Evolutionary conservation across 768 basidiomycete genomes (phyloP).

Genomic region (Trametes meyenii): DNA sequence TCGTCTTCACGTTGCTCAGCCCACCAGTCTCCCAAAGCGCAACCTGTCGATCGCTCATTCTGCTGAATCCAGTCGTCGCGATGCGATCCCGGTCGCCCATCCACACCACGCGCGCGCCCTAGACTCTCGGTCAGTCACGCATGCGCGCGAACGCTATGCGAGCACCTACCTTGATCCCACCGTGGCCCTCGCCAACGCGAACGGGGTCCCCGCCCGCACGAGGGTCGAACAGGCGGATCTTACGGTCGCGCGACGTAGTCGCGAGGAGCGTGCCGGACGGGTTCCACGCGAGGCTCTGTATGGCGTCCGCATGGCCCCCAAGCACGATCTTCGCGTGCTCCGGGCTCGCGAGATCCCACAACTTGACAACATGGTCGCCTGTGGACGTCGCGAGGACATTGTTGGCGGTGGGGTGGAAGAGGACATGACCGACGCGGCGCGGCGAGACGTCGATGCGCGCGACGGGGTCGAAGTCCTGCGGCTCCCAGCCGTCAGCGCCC

Average conservation of each 20-base stretch:
- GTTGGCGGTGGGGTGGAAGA: conserved; percentile 90
- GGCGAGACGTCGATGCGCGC: conserved; percentile 75
- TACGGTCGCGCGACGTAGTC: conserved; percentile 92
- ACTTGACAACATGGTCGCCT: conserved; percentile 84
- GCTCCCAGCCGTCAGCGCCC: conserved; percentile 81
- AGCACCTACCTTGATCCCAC: conserved; percentile 72
- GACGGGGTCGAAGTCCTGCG: conserved; percentile 85
- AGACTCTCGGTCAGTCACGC: background rate
- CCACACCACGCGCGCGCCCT: conserved; percentile 83
- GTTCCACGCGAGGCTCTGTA: conserved; percentile 86
- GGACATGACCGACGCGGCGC: conserved; percentile 91
- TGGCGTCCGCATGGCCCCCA: conserved; percentile 80
- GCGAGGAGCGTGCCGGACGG: conserved; percentile 77
- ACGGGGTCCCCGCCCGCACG: conserved; percentile 82
- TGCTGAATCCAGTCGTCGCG: conserved; percentile 95
- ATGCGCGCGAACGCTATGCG: background rate
- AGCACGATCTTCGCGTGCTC: conserved; percentile 65
- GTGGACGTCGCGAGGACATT: conserved; percentile 83
- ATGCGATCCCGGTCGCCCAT: conserved; percentile 88
- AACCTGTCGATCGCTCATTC: conserved; percentile 93
- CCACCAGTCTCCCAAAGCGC: conserved; percentile 86
- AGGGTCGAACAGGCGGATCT: conserved; percentile 91
- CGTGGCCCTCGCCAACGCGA: conserved; percentile 81
- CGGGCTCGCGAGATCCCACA: conserved; percentile 87
- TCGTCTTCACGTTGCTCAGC: conserved; percentile 74